Evolutionary conservation across 495 filamentous ascomycete genomes (phyloP).

Genomic region (Glutinoglossum americanum): DNA sequence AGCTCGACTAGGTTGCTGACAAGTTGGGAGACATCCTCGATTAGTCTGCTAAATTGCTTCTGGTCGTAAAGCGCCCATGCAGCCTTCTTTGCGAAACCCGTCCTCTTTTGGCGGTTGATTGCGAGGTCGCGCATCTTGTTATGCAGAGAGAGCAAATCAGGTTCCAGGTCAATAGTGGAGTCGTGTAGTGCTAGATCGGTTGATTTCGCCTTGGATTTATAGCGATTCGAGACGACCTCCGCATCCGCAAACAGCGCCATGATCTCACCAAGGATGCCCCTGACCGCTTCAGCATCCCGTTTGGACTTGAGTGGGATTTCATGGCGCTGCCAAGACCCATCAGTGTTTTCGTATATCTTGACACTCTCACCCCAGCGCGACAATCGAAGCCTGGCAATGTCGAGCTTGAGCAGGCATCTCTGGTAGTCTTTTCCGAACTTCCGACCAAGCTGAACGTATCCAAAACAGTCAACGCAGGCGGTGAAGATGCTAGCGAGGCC

Average conservation of each 20-base stretch:
- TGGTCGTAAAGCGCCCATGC: neutral
- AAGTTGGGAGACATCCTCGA: neutral
- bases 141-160: neutral
- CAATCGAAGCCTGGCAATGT: slow-evolving; percentile 2
- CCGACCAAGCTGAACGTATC: slow-evolving; percentile 7
- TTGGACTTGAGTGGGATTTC: neutral
- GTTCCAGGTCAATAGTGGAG: neutral
- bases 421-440: slow-evolving; percentile 5
- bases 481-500: slow-evolving; percentile 8
- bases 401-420: slow-evolving; percentile 4
- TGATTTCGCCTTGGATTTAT: neutral
- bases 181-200: neutral
- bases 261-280: neutral
- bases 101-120: neutral
- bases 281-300: neutral
- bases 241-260: neutral
- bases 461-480: slow-evolving; percentile 9
- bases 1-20: neutral
- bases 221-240: neutral
- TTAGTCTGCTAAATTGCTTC: neutral
- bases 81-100: neutral
- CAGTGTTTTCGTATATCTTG: neutral
- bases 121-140: neutral
- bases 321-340: too few species aligned
- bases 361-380: slow-evolving; percentile 1